These are phyloP conservation scores for Capsicum chinense DNA, from an alignment of 257 asterid species.

Conservation along the genomic window DNA sequence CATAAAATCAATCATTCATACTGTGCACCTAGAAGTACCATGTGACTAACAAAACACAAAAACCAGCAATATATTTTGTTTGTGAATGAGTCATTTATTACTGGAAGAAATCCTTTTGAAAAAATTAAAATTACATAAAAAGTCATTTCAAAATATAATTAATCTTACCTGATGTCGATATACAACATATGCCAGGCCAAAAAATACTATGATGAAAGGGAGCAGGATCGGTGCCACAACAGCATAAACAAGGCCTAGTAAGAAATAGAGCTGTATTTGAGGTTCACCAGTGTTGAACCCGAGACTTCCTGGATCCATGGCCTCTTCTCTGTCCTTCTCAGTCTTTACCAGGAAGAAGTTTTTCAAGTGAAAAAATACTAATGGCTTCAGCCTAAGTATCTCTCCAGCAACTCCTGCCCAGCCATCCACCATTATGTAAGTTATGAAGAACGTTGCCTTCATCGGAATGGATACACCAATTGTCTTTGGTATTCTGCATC, in stretches of 20 bases:
- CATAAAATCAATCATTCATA: neutral
- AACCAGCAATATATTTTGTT: neutral
- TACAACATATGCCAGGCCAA: slow-evolving; percentile 70
- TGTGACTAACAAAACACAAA: neutral
- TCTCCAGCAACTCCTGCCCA: slow-evolving; percentile 98
- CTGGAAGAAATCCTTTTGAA: neutral
- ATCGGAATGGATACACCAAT: slow-evolving; percentile 89
- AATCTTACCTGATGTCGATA: slow-evolving; percentile 92
- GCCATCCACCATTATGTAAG: slow-evolving; percentile 92
- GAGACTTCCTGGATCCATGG: slow-evolving; percentile 95
- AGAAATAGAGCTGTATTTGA: slow-evolving; percentile 86
- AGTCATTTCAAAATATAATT: neutral
- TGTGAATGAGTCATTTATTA: neutral
- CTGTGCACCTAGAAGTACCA: neutral
- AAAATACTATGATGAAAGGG: slow-evolving; percentile 87
- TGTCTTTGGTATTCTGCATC: slow-evolving; percentile 66
- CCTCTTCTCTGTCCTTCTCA: slow-evolving; percentile 81
- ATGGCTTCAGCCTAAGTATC: slow-evolving; percentile 76
- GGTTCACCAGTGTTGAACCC: slow-evolving; percentile 96
- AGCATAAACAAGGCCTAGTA: slow-evolving; percentile 92
- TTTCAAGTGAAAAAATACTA: slow-evolving; percentile 75
- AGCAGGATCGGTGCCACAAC: slow-evolving; percentile 86
- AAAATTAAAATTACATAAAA: neutral
- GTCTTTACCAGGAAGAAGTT: slow-evolving; percentile 89
- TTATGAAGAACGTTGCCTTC: slow-evolving; percentile 93